These are phyloP conservation scores for Aspergillus bridgeri DNA, from an alignment of 495 filamentous ascomycete genomes.

Conservation along the genomic window DNA sequence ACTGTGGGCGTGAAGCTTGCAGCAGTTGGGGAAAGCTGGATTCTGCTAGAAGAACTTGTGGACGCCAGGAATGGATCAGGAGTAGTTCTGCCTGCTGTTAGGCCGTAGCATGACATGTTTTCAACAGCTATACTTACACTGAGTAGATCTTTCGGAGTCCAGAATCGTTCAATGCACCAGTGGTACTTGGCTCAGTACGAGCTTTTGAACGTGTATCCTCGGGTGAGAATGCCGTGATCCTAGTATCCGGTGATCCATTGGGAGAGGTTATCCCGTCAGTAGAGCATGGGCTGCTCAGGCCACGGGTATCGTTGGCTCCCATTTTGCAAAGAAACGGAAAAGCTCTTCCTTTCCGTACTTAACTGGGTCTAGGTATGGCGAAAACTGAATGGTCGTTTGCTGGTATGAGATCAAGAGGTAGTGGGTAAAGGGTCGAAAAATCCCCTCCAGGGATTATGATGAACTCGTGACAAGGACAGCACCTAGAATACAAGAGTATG, in stretches of 20 bases:
- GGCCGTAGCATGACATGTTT: background rate
- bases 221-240: conserved; percentile 60
- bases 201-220: conserved; percentile 41
- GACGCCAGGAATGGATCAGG: conserved; percentile 30
- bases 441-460: background rate
- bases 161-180: conserved; percentile 13
- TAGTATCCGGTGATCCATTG: conserved; percentile 61
- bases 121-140: conserved; percentile 12
- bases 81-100: conserved; percentile 18
- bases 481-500: background rate
- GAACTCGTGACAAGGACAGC: background rate
- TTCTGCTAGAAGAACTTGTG: conserved; percentile 12
- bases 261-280: conserved; percentile 53
- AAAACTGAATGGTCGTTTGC: background rate
- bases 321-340: conserved; percentile 12
- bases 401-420: background rate
- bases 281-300: conserved; percentile 52
- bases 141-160: conserved; percentile 20
- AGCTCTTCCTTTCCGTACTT: background rate
- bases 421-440: background rate
- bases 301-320: conserved; percentile 24
- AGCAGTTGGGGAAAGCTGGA: conserved; percentile 31
- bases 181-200: conserved; percentile 14
- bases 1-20: conserved; percentile 34
- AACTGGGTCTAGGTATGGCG: background rate